Conservation (phyloP, 768 basidiomycete species). For the Lyophyllum decastes region DNA sequence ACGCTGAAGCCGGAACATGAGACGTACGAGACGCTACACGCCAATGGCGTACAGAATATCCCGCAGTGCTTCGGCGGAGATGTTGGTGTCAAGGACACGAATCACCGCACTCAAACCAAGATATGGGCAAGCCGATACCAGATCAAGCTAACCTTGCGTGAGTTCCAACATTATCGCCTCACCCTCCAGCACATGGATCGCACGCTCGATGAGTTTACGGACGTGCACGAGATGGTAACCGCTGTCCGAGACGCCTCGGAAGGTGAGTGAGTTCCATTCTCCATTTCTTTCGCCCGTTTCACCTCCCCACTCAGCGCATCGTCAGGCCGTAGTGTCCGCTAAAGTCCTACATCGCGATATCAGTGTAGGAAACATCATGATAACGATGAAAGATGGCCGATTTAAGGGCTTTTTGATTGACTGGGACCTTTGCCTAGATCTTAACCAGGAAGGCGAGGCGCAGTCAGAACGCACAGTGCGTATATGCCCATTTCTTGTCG, state of each 20-base stretch:
- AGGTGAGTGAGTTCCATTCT: not conserved
- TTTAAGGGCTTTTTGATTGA: slow-evolving; percentile 2
- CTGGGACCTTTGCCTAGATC: slow-evolving; percentile 2
- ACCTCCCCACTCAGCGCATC: not conserved
- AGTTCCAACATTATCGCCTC: not conserved
- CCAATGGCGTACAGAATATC: not conserved
- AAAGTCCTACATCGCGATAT: slow-evolving; percentile 5
- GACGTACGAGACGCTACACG: not conserved
- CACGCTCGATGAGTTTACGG: not conserved
- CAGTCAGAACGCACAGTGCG: slow-evolving; percentile 2
- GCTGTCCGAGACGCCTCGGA: not conserved
- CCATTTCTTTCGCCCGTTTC: not conserved
- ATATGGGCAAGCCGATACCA: not conserved
- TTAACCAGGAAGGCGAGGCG: not conserved
- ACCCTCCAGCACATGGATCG: not conserved
- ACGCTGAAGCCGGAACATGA: not conserved
- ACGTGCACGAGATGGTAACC: not conserved
- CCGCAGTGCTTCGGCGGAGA: not conserved
- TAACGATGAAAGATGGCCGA: not conserved
- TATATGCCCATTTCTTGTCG: not conserved
- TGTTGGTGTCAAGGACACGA: not conserved
- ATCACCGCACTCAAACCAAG: not conserved
- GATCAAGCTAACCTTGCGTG: not conserved
- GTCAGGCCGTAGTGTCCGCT: not conserved
- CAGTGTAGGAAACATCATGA: slow-evolving; percentile 5